Evolutionary conservation across 208 protist genomes (phyloP), one percentile per base, ranked within the genome.

Genomic region (Crithidia sp.): DNA sequence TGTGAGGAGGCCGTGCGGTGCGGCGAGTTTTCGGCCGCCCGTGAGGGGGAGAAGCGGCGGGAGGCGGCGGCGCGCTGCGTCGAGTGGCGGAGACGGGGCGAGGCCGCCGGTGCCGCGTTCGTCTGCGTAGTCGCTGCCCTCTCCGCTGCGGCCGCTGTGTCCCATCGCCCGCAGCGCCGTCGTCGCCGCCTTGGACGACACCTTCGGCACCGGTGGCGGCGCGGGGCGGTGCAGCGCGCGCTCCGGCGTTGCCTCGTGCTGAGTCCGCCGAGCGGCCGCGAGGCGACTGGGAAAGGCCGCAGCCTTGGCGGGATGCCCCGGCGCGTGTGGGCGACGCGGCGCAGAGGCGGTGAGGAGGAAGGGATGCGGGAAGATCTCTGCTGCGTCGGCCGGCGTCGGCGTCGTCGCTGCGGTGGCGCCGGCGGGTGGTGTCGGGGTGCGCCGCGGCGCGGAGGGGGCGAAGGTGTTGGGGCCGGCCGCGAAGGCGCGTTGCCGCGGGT

Each of bases 301-400:
- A 37, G 54, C 45, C 53, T 56, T 73, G 7, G 58, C 52, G 53
- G 53, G 40, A 37, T 50, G 47, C 44, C 37, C 13, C 4, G 44
- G 47, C 47, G 68, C 55, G 39, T 56, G 57, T 16, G 62, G 67
- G 54, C 37, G 19, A 13, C 37, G 62, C 17, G 62, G 62, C 2
- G 36, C 62, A 16, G 52, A 49, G 45, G 66, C 43, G 47, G 78
- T 87, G 58, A 58, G 49, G 44, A 89, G 63, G 60, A 91, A 95
- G 14, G 90, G 90, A 62, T 95, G 90, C 2, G 90, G 90, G 69
- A 95, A 95, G 39, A 95, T 84, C 65, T 92, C 85, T 4, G 66
- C 53, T 19, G 72, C 57, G 37, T 91, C 80, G 9, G 58, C 59
- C 3, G 55, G 63, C 4, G 57, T 3, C 17, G 45, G 37, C 9